Evolutionary conservation across 1,284 basidiomycete species (phyloP).

Genomic region (Leucoagaricus sp.): DNA sequence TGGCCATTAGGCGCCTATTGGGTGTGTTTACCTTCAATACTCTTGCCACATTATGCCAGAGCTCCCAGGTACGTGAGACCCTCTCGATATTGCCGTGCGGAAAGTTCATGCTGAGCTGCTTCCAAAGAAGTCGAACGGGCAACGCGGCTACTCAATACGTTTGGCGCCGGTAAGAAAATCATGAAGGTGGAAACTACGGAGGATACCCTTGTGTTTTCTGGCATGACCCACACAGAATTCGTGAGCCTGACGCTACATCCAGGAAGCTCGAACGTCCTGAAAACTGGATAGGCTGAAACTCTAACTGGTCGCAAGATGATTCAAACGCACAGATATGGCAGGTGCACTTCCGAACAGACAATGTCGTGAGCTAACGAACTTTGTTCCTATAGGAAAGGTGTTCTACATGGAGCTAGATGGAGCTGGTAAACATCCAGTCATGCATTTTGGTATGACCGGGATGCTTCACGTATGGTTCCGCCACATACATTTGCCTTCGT

Average conservation of each 20-base stretch:
- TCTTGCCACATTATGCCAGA: constrained; percentile 62
- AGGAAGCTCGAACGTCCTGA: not conserved
- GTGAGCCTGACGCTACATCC: constrained; percentile 43
- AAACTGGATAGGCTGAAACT: constrained; percentile 50
- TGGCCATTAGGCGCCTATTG: too few species aligned
- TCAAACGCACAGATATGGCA: constrained; percentile 66
- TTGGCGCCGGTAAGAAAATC: constrained; percentile 61
- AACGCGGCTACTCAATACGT: constrained; percentile 54
- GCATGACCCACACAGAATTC: constrained; percentile 61
- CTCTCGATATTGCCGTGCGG: not conserved
- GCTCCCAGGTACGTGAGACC: constrained; percentile 51
- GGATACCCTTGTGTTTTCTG: constrained; percentile 74
- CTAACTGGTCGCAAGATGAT: constrained; percentile 60
- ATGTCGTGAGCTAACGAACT: not conserved
- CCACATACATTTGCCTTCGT: not conserved
- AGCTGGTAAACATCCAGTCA: constrained; percentile 61
- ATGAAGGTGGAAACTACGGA: constrained; percentile 58
- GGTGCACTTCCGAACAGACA: constrained; percentile 4
- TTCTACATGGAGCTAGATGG: constrained; percentile 76
- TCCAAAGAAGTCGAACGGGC: constrained; percentile 77
- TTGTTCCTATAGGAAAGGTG: constrained; percentile 58
- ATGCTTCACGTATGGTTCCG: constrained; percentile 62
- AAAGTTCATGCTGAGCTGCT: not conserved
- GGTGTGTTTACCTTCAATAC: not conserved
- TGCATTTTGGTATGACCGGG: constrained; percentile 87